These are phyloP conservation scores for Pelargonium fulgidum DNA, from an alignment of 441 rosid genomes.

Conservation along the genomic window DNA sequence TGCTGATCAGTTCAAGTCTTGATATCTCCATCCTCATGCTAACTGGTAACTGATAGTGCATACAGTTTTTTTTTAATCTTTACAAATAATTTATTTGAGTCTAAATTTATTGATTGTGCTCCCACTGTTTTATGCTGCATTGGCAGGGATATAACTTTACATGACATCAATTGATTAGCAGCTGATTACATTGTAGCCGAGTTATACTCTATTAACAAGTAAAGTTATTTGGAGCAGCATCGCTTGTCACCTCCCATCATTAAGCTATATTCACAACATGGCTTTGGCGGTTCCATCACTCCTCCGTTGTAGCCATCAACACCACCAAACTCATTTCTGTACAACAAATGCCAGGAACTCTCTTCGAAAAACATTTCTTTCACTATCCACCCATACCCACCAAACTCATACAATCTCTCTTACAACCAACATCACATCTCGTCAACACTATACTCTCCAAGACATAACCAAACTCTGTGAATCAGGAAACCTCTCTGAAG, in stretches of 20 bases:
- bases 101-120: background rate
- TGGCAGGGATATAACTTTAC: background rate
- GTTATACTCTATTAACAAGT: background rate
- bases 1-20: too few relatives aligned
- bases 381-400: constrained; percentile 18
- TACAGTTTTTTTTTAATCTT: too few relatives aligned
- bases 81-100: too few relatives aligned
- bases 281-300: background rate
- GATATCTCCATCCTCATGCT: too few relatives aligned
- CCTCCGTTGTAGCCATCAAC: background rate
- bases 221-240: background rate
- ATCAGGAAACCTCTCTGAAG: constrained; percentile 34
- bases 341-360: background rate
- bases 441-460: constrained; percentile 24
- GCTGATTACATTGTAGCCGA: background rate
- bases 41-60: too few relatives aligned
- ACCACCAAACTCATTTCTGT: background rate
- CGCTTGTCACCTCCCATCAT: background rate
- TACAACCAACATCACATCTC: constrained; percentile 12
- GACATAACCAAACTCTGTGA: constrained; percentile 36
- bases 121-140: background rate
- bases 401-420: constrained; percentile 6
- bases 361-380: constrained; percentile 19
- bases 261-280: constrained; percentile 1
- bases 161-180: background rate